phyloP scores from a whole-genome alignment of 2,329 filamentous ascomycete species.

The Scleromitrula shiraiana region DNA sequence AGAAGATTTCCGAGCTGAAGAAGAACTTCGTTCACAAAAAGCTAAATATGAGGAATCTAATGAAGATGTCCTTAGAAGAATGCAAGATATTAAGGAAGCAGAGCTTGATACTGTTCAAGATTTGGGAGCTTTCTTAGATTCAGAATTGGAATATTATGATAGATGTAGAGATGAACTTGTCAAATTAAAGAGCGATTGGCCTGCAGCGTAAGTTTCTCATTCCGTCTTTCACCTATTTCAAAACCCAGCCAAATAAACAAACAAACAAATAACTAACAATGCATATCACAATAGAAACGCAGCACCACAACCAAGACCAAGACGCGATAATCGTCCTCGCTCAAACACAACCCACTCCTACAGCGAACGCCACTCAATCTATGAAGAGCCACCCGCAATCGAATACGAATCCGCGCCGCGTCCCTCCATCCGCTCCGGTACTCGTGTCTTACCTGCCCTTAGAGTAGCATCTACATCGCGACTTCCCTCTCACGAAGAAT shows the following conservation, averaged over 20 bases:
- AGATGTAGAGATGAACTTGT: conserved; percentile 77
- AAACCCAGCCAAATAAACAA: no score
- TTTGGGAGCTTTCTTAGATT: conserved; percentile 73
- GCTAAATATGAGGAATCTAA: conserved; percentile 94
- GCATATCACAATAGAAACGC: conserved; percentile 1
- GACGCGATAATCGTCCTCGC: conserved; percentile 41
- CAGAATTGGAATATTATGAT: conserved; percentile 86
- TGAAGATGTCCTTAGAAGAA: conserved; percentile 83
- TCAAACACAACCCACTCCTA: conserved; percentile 59
- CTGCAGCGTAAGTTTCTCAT: conserved; percentile 42
- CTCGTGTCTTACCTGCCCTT: background rate
- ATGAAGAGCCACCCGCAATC: conserved; percentile 38
- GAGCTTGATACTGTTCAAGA: conserved; percentile 78
- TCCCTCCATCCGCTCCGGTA: conserved; percentile 42
- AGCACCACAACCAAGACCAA: conserved; percentile 13
- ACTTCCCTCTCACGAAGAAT: conserved; percentile 22
- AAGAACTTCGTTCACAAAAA: conserved; percentile 83
- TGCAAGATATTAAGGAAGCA: conserved; percentile 93
- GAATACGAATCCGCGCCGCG: conserved; percentile 35
- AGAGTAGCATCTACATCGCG: conserved; percentile 25
- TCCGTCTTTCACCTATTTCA: background rate
- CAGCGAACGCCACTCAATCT: conserved; percentile 48
- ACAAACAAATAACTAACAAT: background rate
- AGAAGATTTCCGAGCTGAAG: conserved; percentile 88
- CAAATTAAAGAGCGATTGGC: conserved; percentile 62